Conservation (phyloP, 2,329 filamentous ascomycete genomes). For the Stemphylium lycopersici region DNA sequence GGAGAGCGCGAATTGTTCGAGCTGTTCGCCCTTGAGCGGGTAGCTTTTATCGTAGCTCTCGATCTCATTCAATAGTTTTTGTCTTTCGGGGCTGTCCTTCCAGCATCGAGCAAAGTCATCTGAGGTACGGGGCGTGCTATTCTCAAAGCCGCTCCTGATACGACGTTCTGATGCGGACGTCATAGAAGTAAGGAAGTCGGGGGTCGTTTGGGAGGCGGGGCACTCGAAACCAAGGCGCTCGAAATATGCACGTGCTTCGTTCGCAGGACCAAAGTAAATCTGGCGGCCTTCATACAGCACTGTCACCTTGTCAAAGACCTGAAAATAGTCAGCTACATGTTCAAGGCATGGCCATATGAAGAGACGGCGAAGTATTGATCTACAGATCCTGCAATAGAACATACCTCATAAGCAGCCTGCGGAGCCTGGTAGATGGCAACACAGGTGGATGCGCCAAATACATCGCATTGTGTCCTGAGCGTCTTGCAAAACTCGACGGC, state of each 20-base stretch:
- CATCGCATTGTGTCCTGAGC: slow-evolving; percentile 64
- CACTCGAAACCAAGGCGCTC: slow-evolving; percentile 67
- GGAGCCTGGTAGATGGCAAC: slow-evolving; percentile 54
- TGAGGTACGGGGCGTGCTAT: slow-evolving; percentile 48
- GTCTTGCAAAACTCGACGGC: slow-evolving; percentile 69
- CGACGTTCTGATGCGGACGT: slow-evolving; percentile 52
- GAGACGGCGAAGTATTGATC: not conserved
- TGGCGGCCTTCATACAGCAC: slow-evolving; percentile 65
- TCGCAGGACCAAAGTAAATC: slow-evolving; percentile 70
- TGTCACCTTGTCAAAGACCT: slow-evolving; percentile 26
- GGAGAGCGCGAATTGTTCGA: slow-evolving; percentile 41
- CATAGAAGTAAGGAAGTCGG: slow-evolving; percentile 76
- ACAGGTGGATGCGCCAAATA: slow-evolving; percentile 50
- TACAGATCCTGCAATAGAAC: not conserved
- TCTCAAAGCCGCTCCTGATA: slow-evolving; percentile 47
- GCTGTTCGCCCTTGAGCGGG: slow-evolving; percentile 49
- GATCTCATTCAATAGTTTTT: slow-evolving; percentile 50
- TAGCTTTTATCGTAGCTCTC: slow-evolving; percentile 54
- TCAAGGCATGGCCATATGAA: not conserved
- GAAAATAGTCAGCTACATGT: not conserved
- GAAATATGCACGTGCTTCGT: slow-evolving; percentile 70
- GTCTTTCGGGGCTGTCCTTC: slow-evolving; percentile 49
- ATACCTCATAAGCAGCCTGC: slow-evolving; percentile 66
- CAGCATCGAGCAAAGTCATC: slow-evolving; percentile 58
- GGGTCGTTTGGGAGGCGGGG: slow-evolving; percentile 62